A percentile compares a stretch with the other conserved stretches of the same genome.
Conservation (phyloP, 352 stramenopile genomes). For the Phytophthora melonis region DNA sequence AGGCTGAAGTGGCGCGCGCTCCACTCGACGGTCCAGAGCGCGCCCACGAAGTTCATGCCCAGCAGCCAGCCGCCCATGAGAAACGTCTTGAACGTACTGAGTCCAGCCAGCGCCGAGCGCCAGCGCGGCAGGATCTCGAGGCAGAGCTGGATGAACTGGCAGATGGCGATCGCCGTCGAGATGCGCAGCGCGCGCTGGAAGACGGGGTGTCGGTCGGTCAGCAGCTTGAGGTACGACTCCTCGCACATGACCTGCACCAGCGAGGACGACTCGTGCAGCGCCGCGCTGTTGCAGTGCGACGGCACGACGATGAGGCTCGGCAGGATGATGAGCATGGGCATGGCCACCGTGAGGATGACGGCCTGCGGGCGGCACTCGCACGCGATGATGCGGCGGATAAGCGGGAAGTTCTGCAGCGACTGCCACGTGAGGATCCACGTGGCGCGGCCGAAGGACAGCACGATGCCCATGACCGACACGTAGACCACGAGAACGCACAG, state of each 20-base stretch:
- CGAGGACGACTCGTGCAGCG: slow-evolving; percentile 37
- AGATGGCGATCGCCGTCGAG: slow-evolving; percentile 83
- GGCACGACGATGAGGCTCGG: slow-evolving; percentile 82
- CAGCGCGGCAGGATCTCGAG: slow-evolving; percentile 83
- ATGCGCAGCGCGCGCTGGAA: slow-evolving; percentile 87
- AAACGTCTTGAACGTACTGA: slow-evolving; percentile 65
- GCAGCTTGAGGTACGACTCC: slow-evolving; percentile 86
- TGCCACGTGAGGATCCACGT: slow-evolving; percentile 92
- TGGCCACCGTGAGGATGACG: slow-evolving; percentile 76
- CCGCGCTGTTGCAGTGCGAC: slow-evolving; percentile 52
- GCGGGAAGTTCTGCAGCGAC: slow-evolving; percentile 86
- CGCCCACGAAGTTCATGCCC: slow-evolving; percentile 65
- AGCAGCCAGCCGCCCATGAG: slow-evolving; percentile 67
- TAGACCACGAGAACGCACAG: slow-evolving; percentile 85
- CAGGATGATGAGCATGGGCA: slow-evolving; percentile 81
- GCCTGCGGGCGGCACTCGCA: slow-evolving; percentile 80
- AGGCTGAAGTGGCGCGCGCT: slow-evolving; percentile 74
- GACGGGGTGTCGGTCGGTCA: slow-evolving; percentile 83
- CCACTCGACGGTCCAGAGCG: slow-evolving; percentile 84
- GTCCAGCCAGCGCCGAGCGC: slow-evolving; percentile 64
- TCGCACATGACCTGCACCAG: slow-evolving; percentile 75
- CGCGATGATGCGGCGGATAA: slow-evolving; percentile 87
- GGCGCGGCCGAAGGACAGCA: slow-evolving; percentile 83
- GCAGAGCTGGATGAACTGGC: slow-evolving; percentile 88
- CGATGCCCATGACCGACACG: slow-evolving; percentile 85